Base-by-base conservation (phyloP, 306 rosid genomes). In the Medicago arabica region DNA sequence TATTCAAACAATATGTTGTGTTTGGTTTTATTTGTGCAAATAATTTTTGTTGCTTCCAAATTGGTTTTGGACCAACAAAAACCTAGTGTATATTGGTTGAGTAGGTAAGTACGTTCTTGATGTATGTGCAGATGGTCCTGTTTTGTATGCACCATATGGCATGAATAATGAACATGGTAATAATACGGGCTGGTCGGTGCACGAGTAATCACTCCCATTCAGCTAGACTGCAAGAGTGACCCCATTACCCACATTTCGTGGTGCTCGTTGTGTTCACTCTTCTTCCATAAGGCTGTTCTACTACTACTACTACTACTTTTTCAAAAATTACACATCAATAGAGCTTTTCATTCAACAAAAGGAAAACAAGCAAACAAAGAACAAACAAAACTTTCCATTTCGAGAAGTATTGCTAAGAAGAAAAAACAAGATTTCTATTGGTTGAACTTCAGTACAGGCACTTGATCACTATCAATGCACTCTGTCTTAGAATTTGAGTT, bases 191-290 rank as follows among this genome's bases (percentile, higher is more conserved):
- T 58, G 64, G 64, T 58, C 64, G 64, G 64, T 58, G 39, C 64
- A 58, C 64, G 38, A 58, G 4, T 12, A 7, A 50, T 50, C 18
- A n/a, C 55, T 50, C 55, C 55, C 55, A 49, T 57, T 57, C 63
- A 3, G 3, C 13, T 54, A 54, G 60, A 11, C 8, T n/a, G n/a
- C n/a, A n/a, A 21, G 6, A 54, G 23, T 23, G 64, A 8, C n/a
- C 64, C 64, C 38, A 58, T 58, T 58, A 58, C 16, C 64, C 64
- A 58, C 64, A 58, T 58, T 58, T 58, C 1, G 64, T 58, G 64
- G 64, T 58, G 39, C n/a, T 7, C 4, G 4, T 9, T 58, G 9
- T 21, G 39, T 25, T 58, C 9, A 13, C 7, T 58, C 38, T 58
- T 58, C 16, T 23, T 23, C 64, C 16, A 55, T 55, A 55, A 55